Evolutionary conservation across 495 filamentous ascomycete genomes (phyloP).

Genomic region (Lasiosphaeria miniovina): DNA sequence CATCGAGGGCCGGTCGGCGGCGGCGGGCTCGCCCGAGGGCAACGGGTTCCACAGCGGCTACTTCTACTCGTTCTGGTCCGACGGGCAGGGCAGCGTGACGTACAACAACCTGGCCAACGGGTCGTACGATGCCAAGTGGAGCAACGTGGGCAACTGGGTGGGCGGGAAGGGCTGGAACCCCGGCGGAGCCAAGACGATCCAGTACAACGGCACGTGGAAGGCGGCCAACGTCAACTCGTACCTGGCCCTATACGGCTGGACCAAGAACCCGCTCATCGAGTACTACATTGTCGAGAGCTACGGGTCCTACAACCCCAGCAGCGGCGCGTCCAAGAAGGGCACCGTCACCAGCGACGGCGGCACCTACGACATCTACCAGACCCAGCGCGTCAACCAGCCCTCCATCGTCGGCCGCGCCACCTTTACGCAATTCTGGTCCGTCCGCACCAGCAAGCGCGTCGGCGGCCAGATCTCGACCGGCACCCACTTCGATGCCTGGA

Average conservation of each 20-base stretch:
- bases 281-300: conserved; percentile 58
- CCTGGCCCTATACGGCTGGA: conserved; percentile 59
- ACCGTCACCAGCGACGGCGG: conserved; percentile 56
- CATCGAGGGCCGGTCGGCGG: not conserved
- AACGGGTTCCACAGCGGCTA: conserved; percentile 53
- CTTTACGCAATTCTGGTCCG: conserved; percentile 56
- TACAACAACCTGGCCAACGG: conserved; percentile 53
- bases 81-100: conserved; percentile 48
- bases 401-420: conserved; percentile 53
- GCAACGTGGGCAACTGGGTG: conserved; percentile 51
- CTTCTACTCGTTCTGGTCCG: conserved; percentile 60
- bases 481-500: conserved; percentile 66
- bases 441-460: conserved; percentile 46
- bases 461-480: conserved; percentile 45
- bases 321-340: conserved; percentile 47
- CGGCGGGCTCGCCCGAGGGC: conserved; percentile 22
- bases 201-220: conserved; percentile 29
- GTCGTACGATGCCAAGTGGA: conserved; percentile 51
- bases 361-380: conserved; percentile 61
- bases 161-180: conserved; percentile 59
- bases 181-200: conserved; percentile 42
- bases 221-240: conserved; percentile 25
- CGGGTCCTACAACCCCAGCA: conserved; percentile 52
- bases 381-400: conserved; percentile 55
- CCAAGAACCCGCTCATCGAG: conserved; percentile 51